These are phyloP conservation scores for Suhomyces tanzawaensis DNA, from an alignment of 805 yeast genomes.

Conservation along the genomic window DNA sequence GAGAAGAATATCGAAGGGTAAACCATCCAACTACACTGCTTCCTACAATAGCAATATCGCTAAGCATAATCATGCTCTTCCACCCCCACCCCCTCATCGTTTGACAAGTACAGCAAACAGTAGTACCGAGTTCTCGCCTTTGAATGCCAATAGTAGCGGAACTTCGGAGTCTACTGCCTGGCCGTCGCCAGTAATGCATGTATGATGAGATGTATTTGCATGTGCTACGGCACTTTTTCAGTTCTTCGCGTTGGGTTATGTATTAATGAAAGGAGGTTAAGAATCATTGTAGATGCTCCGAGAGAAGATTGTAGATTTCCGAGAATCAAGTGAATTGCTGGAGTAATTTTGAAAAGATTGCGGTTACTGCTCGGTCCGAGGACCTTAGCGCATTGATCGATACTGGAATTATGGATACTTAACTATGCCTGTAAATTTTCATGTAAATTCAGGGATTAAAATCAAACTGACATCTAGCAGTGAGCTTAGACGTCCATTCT, in stretches of 20 bases:
- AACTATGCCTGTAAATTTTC: too few species aligned
- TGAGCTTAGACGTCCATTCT: too few species aligned
- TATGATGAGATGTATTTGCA: conserved; percentile 5
- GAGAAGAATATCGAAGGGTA: conserved; percentile 13
- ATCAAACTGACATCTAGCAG: too few species aligned
- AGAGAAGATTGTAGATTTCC: too few species aligned
- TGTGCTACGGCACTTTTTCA: background rate
- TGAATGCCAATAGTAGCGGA: conserved; percentile 6
- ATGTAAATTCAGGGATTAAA: too few species aligned
- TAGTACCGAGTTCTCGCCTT: conserved; percentile 10
- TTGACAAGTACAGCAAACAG: conserved; percentile 4
- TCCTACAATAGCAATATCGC: conserved; percentile 1
- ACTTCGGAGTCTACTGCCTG: conserved; percentile 11
- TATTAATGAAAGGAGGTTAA: conserved; percentile 1
- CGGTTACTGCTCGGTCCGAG: too few species aligned
- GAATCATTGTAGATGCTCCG: background rate
- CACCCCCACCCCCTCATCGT: conserved; percentile 5
- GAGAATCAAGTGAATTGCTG: too few species aligned
- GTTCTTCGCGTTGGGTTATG: conserved; percentile 4
- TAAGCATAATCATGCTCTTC: conserved; percentile 1
- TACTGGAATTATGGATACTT: too few species aligned
- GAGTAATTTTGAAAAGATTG: too few species aligned
- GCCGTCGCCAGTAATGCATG: conserved; percentile 16
- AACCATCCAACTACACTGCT: conserved; percentile 1
- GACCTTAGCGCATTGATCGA: too few species aligned